phyloP scores from a whole-genome alignment of 1,284 basidiomycete genomes.

The Tilletia walkeri region DNA sequence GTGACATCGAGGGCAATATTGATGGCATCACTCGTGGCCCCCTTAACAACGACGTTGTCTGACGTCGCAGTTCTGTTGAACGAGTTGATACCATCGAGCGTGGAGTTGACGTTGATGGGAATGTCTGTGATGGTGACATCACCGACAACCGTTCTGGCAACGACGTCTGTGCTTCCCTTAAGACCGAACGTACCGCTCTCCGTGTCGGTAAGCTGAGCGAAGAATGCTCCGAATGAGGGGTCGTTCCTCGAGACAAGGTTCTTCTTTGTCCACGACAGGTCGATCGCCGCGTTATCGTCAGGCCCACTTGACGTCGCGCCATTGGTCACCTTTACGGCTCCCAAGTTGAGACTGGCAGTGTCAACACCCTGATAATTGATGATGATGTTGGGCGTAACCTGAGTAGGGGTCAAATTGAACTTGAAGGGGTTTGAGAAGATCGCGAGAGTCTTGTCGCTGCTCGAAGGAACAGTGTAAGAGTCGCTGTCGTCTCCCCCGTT shows the following conservation, averaged over 20 bases:
- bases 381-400: conserved; percentile 64
- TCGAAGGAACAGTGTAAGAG: conserved; percentile 36
- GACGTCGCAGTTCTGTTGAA: conserved; percentile 24
- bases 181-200: conserved; percentile 61
- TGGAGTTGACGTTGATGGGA: conserved; percentile 65
- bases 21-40: conserved; percentile 34
- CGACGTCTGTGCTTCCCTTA: conserved; percentile 65
- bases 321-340: conserved; percentile 57
- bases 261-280: conserved; percentile 60
- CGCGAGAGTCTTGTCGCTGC: conserved; percentile 64
- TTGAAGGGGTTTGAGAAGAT: conserved; percentile 74
- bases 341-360: conserved; percentile 63
- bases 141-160: conserved; percentile 68
- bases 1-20: conserved; percentile 31
- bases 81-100: conserved; percentile 60
- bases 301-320: conserved; percentile 72
- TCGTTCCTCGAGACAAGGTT: conserved; percentile 65
- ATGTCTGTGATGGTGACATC: conserved; percentile 69
- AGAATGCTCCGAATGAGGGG: conserved; percentile 64
- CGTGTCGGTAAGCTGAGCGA: conserved; percentile 65
- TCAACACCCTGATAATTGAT: conserved; percentile 62
- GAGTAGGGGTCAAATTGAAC: conserved; percentile 69
- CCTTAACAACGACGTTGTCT: conserved; percentile 35
- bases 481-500: conserved; percentile 42
- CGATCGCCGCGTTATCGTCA: conserved; percentile 60